Base-by-base conservation (phyloP, 1,139 yeast genomes). In the Suhomyces chickasaworum region DNA sequence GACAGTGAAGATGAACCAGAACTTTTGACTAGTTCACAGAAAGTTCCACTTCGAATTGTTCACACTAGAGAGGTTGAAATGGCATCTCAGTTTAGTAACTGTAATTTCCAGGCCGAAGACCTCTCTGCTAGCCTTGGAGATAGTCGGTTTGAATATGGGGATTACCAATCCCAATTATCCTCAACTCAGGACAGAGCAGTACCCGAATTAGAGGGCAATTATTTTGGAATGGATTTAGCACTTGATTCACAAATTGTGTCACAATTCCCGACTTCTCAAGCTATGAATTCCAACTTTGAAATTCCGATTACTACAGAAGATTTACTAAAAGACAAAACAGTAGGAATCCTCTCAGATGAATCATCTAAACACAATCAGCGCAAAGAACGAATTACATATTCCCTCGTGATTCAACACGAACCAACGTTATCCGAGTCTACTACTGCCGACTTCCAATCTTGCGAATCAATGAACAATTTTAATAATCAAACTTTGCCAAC, bases 1-100 rank as follows among this genome's bases (percentile, higher is more conserved):
- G 57, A 56, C 34, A 56, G 59, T 30, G 54, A 56, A 36, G 58
- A 53, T 32, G 58, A 54, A 32, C 38, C 49, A 1, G 52, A 51
- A 29, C 47, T 47, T 6, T 42, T 51, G 12, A 32, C 41, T n/a
- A 44, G 42, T 21, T 42, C 44, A 13, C 42, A 40, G 18, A 20
- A 31, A 15, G 35, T 18, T 17, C 37, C 37, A 7, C 9, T 8
- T 21, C 17, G 37, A 9, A 9, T 5, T 13, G 12, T 15, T 3
- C 29, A 15, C 2, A 15, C 3, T 8, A 22, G 15, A 18, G 37
- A 35, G 8, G 2, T 13, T 12, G 44, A 32, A 12, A 13, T 23
- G 2, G 15, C 25, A 15, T 42, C 52, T 2, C 52, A 46, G 29
- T 30, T 46, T 22, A 38, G 47, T 22, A 52, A 42, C 27, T 46